Evolutionary conservation across 371 early-diverging fungal species (phyloP), one percentile per base, ranked within the genome.

Genomic region (Batrachochytrium dendrobatidis): DNA sequence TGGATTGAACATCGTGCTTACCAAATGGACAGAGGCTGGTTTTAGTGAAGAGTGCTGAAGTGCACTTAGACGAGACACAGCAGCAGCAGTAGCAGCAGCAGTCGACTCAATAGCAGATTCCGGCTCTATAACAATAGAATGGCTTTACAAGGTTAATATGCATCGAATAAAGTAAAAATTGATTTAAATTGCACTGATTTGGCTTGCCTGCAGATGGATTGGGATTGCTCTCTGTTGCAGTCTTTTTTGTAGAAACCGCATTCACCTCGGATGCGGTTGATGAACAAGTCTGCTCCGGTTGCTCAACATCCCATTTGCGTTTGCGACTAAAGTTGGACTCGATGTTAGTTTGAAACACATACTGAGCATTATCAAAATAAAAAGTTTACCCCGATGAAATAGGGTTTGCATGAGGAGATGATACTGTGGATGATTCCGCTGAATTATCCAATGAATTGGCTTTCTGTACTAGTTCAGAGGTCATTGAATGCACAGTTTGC

Each of bases 291-390:
- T 43, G 31, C 3, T 53, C 55, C 3, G 56, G 56, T 15, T 22
- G 46, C 7, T 33, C 53, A 29, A 62, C 57, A 43, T 62, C 62
- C 62, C 62, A 62, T 48, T 62, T 62, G 17, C 62, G 12, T 48
- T 62, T 61, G 22, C 62, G 55, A 8, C 55, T 54, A 43, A 15
- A 4, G 48, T 8, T 17, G 8, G 48, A 6, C 5, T 20, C 39
- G 39, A 39, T 39, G 39, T n/a, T n/a, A n/a, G n/a, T n/a, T n/a
- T n/a, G n/a, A n/a, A n/a, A n/a, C n/a, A n/a, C n/a, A n/a, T n/a
- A n/a, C n/a, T n/a, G n/a, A n/a, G n/a, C n/a, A n/a, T n/a, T n/a
- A n/a, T n/a, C n/a, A n/a, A n/a, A n/a, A n/a, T n/a, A n/a, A n/a
- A n/a, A n/a, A n/a, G n/a, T n/a, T n/a, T n/a, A n/a, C n/a, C n/a